These are phyloP conservation scores for Platanus orientalis DNA, from an alignment of 164 flowering plant species.

Conservation along the genomic window DNA sequence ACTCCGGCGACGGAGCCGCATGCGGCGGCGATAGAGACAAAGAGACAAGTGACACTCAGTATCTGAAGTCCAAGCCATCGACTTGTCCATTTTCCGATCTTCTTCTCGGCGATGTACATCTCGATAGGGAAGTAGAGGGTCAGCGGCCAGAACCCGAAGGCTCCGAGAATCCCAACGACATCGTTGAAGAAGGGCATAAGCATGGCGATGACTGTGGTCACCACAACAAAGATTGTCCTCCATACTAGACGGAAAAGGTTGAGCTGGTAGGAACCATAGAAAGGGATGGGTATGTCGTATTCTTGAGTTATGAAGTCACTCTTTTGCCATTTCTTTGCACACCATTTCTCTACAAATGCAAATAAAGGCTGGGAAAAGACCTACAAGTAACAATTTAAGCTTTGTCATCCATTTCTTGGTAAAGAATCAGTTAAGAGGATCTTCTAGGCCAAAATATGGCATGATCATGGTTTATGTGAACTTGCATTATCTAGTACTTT, in stretches of 20 bases:
- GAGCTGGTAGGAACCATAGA: constrained; percentile 7
- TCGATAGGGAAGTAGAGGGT: constrained; percentile 51
- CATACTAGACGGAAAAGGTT: constrained; percentile 29
- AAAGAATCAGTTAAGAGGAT: no score
- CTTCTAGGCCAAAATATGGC: no score
- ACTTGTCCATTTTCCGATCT: constrained; percentile 16
- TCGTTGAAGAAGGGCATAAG: constrained; percentile 59
- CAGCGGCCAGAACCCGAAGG: constrained; percentile 52
- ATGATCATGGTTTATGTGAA: no score
- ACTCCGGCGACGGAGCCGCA: constrained; percentile 52
- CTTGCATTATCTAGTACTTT: not conserved
- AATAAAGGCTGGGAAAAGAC: constrained; percentile 43
- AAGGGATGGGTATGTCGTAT: constrained; percentile 12
- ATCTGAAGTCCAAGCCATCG: constrained; percentile 40
- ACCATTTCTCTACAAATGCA: constrained; percentile 22
- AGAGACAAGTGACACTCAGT: constrained; percentile 32
- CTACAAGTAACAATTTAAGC: constrained; percentile 6
- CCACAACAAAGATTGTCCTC: constrained; percentile 37
- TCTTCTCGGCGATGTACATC: constrained; percentile 43
- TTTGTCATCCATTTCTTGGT: no score
- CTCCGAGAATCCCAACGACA: constrained; percentile 46
- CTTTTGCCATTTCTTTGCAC: constrained; percentile 11
- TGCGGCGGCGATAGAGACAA: constrained; percentile 40
- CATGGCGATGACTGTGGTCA: constrained; percentile 39
- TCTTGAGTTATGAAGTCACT: constrained; percentile 18